Percentiles rank a stretch among this genome's conserved stretches.
These are phyloP conservation scores for Botrytis aclada DNA, from an alignment of 2,329 filamentous ascomycete species.

Conservation along the genomic window DNA sequence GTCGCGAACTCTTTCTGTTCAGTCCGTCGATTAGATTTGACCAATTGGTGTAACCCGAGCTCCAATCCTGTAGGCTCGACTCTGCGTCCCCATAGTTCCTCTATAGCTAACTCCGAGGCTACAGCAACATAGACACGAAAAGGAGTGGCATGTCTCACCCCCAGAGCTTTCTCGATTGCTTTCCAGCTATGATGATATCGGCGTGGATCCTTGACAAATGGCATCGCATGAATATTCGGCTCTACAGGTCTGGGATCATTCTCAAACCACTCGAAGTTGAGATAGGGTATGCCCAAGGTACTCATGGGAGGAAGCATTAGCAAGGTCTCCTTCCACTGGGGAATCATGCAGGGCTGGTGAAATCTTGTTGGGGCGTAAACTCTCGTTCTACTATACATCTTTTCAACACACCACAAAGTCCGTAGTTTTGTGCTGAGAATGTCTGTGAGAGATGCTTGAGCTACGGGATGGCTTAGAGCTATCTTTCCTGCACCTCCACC, in stretches of 20 bases:
- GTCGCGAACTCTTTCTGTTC: neutral
- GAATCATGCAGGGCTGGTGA: neutral
- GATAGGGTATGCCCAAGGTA: neutral
- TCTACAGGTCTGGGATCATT: neutral
- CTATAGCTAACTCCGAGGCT: neutral
- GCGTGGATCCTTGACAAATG: neutral
- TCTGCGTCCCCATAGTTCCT: neutral
- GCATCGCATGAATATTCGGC: neutral
- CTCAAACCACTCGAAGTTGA: slow-evolving; percentile 7
- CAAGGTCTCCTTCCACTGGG: neutral
- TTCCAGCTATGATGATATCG: neutral
- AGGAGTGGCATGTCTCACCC: neutral
- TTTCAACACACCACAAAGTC: slow-evolving; percentile 1
- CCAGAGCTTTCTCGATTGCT: neutral
- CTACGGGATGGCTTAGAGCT: neutral
- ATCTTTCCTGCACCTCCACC: neutral
- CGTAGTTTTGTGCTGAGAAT: slow-evolving; percentile 9
- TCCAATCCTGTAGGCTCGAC: neutral
- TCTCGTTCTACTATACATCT: neutral
- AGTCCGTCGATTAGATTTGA: neutral
- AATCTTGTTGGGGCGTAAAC: neutral
- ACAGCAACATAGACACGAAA: neutral
- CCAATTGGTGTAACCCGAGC: neutral
- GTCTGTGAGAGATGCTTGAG: neutral
- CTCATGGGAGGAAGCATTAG: neutral